These are phyloP conservation scores for Xylaria sp. DNA, from an alignment of 2,329 filamentous ascomycete species.

Conservation along the genomic window DNA sequence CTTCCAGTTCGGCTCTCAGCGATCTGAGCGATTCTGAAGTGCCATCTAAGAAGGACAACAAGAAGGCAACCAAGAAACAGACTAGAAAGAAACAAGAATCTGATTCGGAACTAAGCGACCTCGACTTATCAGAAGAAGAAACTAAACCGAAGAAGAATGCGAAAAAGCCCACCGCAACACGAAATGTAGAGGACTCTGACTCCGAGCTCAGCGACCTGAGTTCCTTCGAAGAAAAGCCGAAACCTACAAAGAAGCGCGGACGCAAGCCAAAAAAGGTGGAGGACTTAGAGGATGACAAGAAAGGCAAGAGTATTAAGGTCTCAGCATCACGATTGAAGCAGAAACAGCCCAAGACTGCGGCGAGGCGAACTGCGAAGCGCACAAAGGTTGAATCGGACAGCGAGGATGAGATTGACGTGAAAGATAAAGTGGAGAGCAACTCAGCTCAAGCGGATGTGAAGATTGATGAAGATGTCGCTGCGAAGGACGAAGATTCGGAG, in stretches of 20 bases:
- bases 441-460: conserved; percentile 33
- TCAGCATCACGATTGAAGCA: conserved; percentile 41
- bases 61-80: conserved; percentile 37
- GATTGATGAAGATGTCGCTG: conserved; percentile 21
- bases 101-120: conserved; percentile 40
- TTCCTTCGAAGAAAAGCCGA: conserved; percentile 47
- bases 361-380: conserved; percentile 40
- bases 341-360: conserved; percentile 41
- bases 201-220: conserved; percentile 41
- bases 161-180: conserved; percentile 33
- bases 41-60: conserved; percentile 38
- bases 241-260: conserved; percentile 36
- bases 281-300: conserved; percentile 49
- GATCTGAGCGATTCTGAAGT: conserved; percentile 46
- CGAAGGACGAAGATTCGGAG: conserved; percentile 51
- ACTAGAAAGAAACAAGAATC: conserved; percentile 39
- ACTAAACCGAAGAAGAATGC: conserved; percentile 34
- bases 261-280: conserved; percentile 47
- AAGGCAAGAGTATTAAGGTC: conserved; percentile 39
- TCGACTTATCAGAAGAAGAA: conserved; percentile 43
- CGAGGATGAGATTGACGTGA: conserved; percentile 39
- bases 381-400: conserved; percentile 45
- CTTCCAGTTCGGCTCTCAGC: conserved; percentile 48
- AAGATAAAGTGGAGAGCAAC: conserved; percentile 33
- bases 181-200: conserved; percentile 41